Evolutionary conservation across 2,329 filamentous ascomycete species (phyloP), one percentile per base, ranked within the genome.

Genomic region (Alternaria gansuensis): DNA sequence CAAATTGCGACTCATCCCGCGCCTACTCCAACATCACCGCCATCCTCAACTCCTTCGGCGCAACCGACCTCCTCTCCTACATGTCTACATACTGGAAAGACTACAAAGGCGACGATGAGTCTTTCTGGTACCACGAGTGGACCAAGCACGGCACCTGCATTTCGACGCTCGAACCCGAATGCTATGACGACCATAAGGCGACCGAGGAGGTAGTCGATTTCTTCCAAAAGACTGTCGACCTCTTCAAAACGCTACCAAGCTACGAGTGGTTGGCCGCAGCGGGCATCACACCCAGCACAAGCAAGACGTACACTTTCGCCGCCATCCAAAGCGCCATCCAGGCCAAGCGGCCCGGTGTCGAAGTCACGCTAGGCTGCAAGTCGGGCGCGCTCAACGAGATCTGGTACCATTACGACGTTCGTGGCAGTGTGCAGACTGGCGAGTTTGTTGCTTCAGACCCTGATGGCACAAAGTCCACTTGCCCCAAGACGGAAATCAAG

Each of bases 51-150:
- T 78, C 82, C 7, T 81, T 83, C 23, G 83, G 83, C 59, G 82
- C 84, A 50, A 79, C 79, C 1, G 83, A 85, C 28, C 81, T 89
- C 1, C 80, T 93, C 1, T 77, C 79, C 2, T 90, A 87, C 72
- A 92, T 92, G 90, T 77, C 84, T 50, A 85, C 79, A 2, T 91
- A 88, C 79, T 92, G 90, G 90, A 88, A 90, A 73, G 87, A 89
- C 70, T 85, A 88, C 75, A 73, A 84, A 48, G 88, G 88, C 55
- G 77, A 87, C 40, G 85, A 89, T 64, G 84, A 88, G 67, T 78
- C 77, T 10, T 86, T 91, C 68, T 91, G 89, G 89, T 82, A 85
- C 67, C 87, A 90, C 76, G 89, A 91, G 72, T 91, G 87, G 85
- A 82, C 83, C 74, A 90, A 90, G 75, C 88, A 91, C 74, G 89